Conservation (phyloP, 495 filamentous ascomycete species). For the Aspergillus affinis region DNA sequence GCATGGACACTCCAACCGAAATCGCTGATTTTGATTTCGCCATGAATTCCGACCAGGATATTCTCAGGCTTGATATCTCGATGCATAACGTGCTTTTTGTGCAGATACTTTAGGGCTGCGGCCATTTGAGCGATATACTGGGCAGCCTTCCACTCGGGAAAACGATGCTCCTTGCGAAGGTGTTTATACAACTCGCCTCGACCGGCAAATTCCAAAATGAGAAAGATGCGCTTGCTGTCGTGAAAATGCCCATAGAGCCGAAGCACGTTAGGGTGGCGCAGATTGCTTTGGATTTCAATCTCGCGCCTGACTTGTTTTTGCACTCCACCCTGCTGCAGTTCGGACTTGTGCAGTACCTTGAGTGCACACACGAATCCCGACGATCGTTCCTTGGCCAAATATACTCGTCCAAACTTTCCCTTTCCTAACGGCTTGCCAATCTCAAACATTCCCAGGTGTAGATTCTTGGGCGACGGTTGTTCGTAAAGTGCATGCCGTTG, state of each 20-base stretch:
- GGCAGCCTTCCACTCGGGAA: constrained; percentile 94
- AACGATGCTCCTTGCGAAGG: constrained; percentile 79
- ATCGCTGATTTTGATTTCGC: constrained; percentile 97
- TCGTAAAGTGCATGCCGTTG: constrained; percentile 60
- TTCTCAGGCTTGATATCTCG: constrained; percentile 99
- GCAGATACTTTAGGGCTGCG: constrained; percentile 83
- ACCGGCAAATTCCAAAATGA: constrained; percentile 94
- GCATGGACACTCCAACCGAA: constrained; percentile 99
- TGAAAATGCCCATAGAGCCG: constrained; percentile 96
- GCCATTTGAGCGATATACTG: constrained; percentile 99
- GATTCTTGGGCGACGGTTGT: constrained; percentile 67
- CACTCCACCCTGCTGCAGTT: constrained; percentile 86
- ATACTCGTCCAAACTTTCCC: constrained; percentile 96
- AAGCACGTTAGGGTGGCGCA: constrained; percentile 94
- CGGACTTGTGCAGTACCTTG: constrained; percentile 94
- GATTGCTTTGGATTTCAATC: constrained; percentile 96
- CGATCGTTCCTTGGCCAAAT: constrained; percentile 86
- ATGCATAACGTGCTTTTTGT: constrained; percentile 98
- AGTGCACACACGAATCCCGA: constrained; percentile 93
- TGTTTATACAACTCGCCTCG: constrained; percentile 98
- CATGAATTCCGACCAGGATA: constrained; percentile 94
- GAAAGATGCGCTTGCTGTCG: constrained; percentile 91
- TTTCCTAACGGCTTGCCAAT: constrained; percentile 95
- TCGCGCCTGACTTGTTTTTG: constrained; percentile 97
- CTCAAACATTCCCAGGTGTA: constrained; percentile 98